Base-by-base conservation (phyloP, 768 basidiomycete species). In the Trametes meyenii region DNA sequence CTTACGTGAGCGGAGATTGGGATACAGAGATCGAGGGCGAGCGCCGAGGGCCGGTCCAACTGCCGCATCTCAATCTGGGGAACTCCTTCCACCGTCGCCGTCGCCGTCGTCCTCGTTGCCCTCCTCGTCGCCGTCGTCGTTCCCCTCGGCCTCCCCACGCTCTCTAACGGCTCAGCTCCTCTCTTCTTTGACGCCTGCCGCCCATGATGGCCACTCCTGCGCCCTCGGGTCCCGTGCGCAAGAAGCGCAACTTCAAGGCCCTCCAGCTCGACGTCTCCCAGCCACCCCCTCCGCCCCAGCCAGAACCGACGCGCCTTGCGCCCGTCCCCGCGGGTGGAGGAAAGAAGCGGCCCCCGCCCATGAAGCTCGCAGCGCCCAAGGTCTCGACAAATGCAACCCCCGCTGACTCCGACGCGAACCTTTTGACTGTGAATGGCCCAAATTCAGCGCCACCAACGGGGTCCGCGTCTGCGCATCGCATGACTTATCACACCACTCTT, bases 221-320 rank as follows among this genome's bases (percentile, higher is more conserved):
- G 17, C 64, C 66, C 23, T 58, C 65, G 1, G 68, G 64, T n/a
- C 69, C 88, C 55, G 84, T 92, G 63, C 89, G 92, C 75, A 92
- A 93, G 82, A 95, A 95, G 74, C 87, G 93, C 64, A 95, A 95
- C 73, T 94, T 93, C 83, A 94, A 93, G 76, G 86, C 83, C 40
- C 83, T 95, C 10, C 85, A 88, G 77, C 86, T 95, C 71, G 81
- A 84, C 66, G 85, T 88, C 59, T 63, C 81, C 46, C 74, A 76
- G 48, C 72, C 81, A 21, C 66, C 77, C 42, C 72, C 80, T 1
- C 71, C 78, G 4, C 62, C 75, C 21, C 75, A 80, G 54, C 70
- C 74, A 29, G 75, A 78, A 55, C 78, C 79, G 26, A 63, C 73
- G 66, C 71, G 74, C 11, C 67, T 69, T 7, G 72, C 76, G 11